These are phyloP conservation scores for Globisporangium rhizosaccharum DNA, from an alignment of 352 stramenopile genomes.

Conservation along the genomic window DNA sequence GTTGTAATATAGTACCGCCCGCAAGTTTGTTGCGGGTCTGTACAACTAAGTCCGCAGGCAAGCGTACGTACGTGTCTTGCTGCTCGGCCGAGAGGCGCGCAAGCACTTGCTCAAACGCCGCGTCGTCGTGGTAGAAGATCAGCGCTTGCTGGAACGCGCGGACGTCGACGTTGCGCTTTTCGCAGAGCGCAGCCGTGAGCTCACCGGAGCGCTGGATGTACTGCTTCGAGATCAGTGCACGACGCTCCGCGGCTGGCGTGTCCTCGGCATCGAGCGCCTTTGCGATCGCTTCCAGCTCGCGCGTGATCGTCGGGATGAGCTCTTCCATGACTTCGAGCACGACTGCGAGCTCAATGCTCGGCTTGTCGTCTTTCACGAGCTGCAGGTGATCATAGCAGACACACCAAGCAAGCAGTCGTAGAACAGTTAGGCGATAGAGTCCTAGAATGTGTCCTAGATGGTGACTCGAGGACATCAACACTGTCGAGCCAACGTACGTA, in stretches of 20 bases:
- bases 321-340: slow-evolving; percentile 66
- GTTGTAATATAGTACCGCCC: too few relatives aligned
- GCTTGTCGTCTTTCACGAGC: slow-evolving; percentile 55
- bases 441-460: not conserved
- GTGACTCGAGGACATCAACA: not conserved
- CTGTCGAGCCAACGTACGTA: slow-evolving; percentile 2
- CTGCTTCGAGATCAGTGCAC: slow-evolving; percentile 45
- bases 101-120: slow-evolving; percentile 53
- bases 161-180: slow-evolving; percentile 48
- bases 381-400: slow-evolving; percentile 4
- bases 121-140: slow-evolving; percentile 76
- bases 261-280: slow-evolving; percentile 6
- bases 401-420: not conserved
- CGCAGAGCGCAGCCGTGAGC: slow-evolving; percentile 50
- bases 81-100: slow-evolving; percentile 58
- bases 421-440: slow-evolving; percentile 1
- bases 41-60: not conserved
- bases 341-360: slow-evolving; percentile 46
- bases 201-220: slow-evolving; percentile 66
- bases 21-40: not conserved
- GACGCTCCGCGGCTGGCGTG: slow-evolving; percentile 33
- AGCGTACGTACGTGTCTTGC: slow-evolving; percentile 45
- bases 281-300: slow-evolving; percentile 67
- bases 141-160: slow-evolving; percentile 66
- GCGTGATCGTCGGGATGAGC: slow-evolving; percentile 63